These are phyloP conservation scores for Schizochytrium sp. DNA, from an alignment of 108 stramenopile genomes.

Conservation along the genomic window DNA sequence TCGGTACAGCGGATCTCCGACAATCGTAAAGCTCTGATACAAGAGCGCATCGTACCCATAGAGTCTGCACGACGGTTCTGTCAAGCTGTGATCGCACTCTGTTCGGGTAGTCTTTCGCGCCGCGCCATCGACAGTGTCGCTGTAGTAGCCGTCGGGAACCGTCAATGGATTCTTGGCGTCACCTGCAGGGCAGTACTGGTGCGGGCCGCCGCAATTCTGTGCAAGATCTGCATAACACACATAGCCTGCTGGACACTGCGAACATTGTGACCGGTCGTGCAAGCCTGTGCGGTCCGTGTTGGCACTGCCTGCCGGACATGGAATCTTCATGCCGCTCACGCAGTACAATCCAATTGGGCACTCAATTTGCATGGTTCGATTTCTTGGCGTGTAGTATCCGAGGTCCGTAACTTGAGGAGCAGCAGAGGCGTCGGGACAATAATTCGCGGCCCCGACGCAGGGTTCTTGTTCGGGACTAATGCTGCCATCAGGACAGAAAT, in stretches of 20 bases:
- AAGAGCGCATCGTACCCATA: conserved; percentile 10
- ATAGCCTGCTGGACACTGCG: conserved; percentile 28
- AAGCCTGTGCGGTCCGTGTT: conserved; percentile 27
- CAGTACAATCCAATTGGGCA: neutral
- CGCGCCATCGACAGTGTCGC: neutral
- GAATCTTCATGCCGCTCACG: neutral
- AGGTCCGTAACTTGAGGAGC: conserved; percentile 16
- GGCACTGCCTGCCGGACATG: neutral
- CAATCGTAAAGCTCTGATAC: conserved; percentile 22
- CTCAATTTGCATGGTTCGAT: neutral
- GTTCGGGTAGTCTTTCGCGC: conserved; percentile 27
- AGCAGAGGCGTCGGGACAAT: conserved; percentile 32
- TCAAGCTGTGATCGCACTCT: conserved; percentile 19
- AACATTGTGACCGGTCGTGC: neutral
- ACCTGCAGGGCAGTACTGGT: neutral
- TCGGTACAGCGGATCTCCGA: conserved; percentile 17
- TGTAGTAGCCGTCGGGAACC: conserved; percentile 18
- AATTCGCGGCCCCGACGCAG: conserved; percentile 16
- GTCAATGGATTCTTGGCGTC: neutral
- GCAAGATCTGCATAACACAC: conserved; percentile 5
- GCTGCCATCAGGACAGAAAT: conserved; percentile 31
- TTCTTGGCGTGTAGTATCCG: conserved; percentile 15
- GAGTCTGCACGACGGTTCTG: conserved; percentile 14
- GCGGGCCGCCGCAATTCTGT: neutral
- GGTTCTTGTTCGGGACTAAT: conserved; percentile 19